These are phyloP conservation scores for Raffaelea deltoideospora DNA, from an alignment of 2,329 filamentous ascomycete genomes.

Conservation along the genomic window DNA sequence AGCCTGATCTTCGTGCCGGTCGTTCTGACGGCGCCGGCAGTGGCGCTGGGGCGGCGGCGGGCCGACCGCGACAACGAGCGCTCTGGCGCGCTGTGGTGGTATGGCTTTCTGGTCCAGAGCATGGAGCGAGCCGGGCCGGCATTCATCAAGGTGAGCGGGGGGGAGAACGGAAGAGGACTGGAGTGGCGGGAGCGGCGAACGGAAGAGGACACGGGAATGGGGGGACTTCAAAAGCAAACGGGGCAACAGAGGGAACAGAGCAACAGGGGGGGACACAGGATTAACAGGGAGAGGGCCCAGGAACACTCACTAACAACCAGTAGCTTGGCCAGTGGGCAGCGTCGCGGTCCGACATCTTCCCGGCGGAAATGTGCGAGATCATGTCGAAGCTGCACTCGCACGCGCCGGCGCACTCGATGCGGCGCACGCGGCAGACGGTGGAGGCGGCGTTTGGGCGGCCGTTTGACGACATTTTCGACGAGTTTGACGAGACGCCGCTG, in stretches of 20 bases:
- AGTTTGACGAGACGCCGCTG: slow-evolving; percentile 78
- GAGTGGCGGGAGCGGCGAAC: too few species aligned
- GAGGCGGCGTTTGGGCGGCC: slow-evolving; percentile 63
- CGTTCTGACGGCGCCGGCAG: slow-evolving; percentile 58
- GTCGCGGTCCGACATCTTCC: slow-evolving; percentile 91
- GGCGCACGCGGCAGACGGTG: slow-evolving; percentile 64
- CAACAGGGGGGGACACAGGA: too few species aligned
- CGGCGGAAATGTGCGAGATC: slow-evolving; percentile 74
- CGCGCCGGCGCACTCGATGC: slow-evolving; percentile 78
- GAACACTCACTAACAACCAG: too few species aligned
- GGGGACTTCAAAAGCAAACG: too few species aligned
- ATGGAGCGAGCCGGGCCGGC: slow-evolving; percentile 93
- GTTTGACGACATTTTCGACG: slow-evolving; percentile 90
- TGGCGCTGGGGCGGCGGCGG: slow-evolving; percentile 61
- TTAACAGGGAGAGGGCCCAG: too few species aligned
- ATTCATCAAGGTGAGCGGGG: slow-evolving; percentile 75
- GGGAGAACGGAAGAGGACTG: too few species aligned
- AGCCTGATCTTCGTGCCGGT: slow-evolving; percentile 85
- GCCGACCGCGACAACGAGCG: slow-evolving; percentile 57
- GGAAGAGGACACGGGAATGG: too few species aligned
- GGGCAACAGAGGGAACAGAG: too few species aligned
- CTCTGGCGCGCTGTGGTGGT: slow-evolving; percentile 85
- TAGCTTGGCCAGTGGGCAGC: slow-evolving; percentile 96
- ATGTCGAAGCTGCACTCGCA: slow-evolving; percentile 95
- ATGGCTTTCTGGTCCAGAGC: slow-evolving; percentile 64